These are phyloP conservation scores for Geotrichum restrictum DNA, from an alignment of 1,139 yeast species.

Conservation along the genomic window DNA sequence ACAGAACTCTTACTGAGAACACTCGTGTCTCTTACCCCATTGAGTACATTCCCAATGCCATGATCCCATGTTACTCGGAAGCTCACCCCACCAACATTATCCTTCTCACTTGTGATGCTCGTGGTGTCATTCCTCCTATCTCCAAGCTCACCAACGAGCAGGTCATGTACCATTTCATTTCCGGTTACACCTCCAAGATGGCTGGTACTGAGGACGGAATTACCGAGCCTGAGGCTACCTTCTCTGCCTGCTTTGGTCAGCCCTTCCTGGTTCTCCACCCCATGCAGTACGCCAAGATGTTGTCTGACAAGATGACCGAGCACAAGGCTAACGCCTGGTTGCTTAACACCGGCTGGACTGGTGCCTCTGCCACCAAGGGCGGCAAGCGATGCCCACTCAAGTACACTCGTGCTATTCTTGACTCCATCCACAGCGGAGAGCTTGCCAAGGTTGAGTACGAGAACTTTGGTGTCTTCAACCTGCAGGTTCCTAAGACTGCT, in stretches of 20 bases:
- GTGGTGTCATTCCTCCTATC: conserved; percentile 97
- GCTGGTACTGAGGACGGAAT: conserved; percentile 99
- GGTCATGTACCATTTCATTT: conserved; percentile 98
- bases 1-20: conserved; percentile 80
- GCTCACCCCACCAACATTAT: conserved; percentile 89
- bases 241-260: conserved; percentile 98
- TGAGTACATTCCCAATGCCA: conserved; percentile 93
- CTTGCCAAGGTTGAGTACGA: conserved; percentile 78
- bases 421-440: conserved; percentile 90
- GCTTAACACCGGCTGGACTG: conserved; percentile 98
- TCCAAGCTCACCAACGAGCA: conserved; percentile 90
- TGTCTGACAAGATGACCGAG: conserved; percentile 84
- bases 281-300: conserved; percentile 95
- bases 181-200: conserved; percentile 98
- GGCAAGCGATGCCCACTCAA: conserved; percentile 97
- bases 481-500: conserved; percentile 77
- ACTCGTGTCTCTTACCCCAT: conserved; percentile 99
- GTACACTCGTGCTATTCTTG: conserved; percentile 95
- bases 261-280: conserved; percentile 98
- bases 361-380: conserved; percentile 85
- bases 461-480: conserved; percentile 79
- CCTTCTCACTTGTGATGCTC: conserved; percentile 93
- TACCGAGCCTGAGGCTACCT: conserved; percentile 96
- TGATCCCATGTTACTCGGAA: conserved; percentile 89
- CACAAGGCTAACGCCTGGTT: conserved; percentile 95